Percentiles rank a stretch among this genome's conserved stretches.
Conservation (phyloP, 768 basidiomycete species). For the Mycena belliarum region DNA sequence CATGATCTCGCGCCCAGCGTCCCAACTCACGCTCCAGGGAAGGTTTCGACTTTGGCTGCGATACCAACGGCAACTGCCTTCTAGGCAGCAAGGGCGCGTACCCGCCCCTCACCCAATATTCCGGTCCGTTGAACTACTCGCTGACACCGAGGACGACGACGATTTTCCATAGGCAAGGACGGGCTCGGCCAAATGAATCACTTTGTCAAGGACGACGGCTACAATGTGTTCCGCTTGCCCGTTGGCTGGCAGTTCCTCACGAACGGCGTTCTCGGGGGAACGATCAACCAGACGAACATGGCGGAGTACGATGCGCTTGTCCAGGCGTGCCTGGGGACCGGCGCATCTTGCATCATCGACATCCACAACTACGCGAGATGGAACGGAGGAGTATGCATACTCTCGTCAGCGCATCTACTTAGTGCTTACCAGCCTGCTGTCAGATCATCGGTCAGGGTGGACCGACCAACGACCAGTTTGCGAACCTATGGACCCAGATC, state of each 20-base stretch:
- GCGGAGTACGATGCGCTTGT: conserved; percentile 53
- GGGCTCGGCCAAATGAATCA: conserved; percentile 61
- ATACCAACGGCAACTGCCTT: conserved; percentile 1
- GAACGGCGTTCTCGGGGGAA: conserved; percentile 36
- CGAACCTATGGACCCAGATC: conserved; percentile 51
- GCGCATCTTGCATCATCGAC: conserved; percentile 56
- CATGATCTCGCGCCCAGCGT: no score
- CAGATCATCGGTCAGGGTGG: conserved; percentile 66
- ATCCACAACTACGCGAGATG: conserved; percentile 66
- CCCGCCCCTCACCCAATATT: conserved; percentile 9
- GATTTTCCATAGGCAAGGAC: conserved; percentile 34
- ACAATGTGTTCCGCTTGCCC: conserved; percentile 61
- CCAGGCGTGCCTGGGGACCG: conserved; percentile 47
- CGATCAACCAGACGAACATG: conserved; percentile 45
- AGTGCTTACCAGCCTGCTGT: no score
- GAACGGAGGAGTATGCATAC: conserved; percentile 38
- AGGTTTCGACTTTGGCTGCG: conserved; percentile 15
- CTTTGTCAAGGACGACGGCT: conserved; percentile 54
- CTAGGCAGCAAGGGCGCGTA: background rate
- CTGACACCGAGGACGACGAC: no score
- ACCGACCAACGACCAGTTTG: conserved; percentile 55
- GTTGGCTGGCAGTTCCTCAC: conserved; percentile 65
- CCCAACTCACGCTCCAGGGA: background rate
- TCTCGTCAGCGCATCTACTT: no score
- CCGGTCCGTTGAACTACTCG: background rate